These are phyloP conservation scores for Lepiota brunneoincarnata DNA, from an alignment of 768 basidiomycete species.

Conservation along the genomic window DNA sequence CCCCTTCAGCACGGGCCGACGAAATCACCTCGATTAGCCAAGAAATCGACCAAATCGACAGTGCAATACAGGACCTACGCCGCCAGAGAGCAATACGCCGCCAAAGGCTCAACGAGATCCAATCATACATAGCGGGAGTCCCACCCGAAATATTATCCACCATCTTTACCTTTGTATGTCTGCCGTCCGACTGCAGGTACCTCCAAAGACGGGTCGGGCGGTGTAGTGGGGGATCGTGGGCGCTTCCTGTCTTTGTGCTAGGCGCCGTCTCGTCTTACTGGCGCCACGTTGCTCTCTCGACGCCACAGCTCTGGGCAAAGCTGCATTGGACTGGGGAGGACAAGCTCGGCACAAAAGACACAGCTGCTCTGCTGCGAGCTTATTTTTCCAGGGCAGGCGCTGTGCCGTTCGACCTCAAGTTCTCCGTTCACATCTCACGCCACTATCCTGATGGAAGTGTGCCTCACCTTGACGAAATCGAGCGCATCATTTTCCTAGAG, in stretches of 20 bases:
- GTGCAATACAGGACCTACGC: not conserved
- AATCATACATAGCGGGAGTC: not conserved
- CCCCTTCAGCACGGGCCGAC: not conserved
- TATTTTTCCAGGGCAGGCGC: conserved; percentile 2
- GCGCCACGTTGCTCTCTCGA: not conserved
- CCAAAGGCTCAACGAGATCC: conserved; percentile 2
- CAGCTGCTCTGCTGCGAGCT: not conserved
- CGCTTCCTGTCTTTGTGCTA: conserved; percentile 4
- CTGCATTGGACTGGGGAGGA: conserved; percentile 5
- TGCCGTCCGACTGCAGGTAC: conserved; percentile 1
- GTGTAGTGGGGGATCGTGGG: not conserved
- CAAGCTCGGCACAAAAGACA: not conserved
- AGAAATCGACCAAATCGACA: conserved; percentile 1
- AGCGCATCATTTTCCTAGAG: not conserved
- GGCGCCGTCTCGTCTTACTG: conserved; percentile 1
- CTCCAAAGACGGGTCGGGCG: conserved; percentile 1
- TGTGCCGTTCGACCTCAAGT: conserved; percentile 1
- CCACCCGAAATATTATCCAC: not conserved
- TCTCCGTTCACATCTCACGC: not conserved
- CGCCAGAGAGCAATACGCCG: not conserved
- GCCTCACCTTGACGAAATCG: not conserved
- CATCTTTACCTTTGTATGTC: conserved; percentile 4
- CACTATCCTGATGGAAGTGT: not conserved
- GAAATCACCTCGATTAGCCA: not conserved
- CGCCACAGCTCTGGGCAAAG: not conserved